A percentile compares a stretch with the other conserved stretches of the same genome.
phyloP scores from a whole-genome alignment of 495 filamentous ascomycete genomes.

The Rostrohypoxylon terebratum region DNA sequence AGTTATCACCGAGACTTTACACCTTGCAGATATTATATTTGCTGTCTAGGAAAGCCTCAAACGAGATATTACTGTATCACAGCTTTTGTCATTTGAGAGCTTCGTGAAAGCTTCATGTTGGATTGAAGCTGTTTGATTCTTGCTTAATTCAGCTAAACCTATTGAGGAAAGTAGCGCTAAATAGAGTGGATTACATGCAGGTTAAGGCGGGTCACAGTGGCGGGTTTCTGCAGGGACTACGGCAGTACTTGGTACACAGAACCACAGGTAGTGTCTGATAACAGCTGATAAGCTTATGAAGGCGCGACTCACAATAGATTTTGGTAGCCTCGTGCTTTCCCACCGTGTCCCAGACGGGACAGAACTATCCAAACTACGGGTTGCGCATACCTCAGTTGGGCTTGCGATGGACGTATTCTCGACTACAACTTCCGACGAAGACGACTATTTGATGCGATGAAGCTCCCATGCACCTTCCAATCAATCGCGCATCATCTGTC shows the following conservation, averaged over 20 bases:
- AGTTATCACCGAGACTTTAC: background rate
- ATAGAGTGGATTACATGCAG: slow-evolving; percentile 11
- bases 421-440: slow-evolving; percentile 27
- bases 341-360: background rate
- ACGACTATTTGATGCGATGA: slow-evolving; percentile 26
- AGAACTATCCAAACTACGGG: background rate
- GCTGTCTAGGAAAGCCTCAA: background rate
- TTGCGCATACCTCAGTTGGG: slow-evolving; percentile 12
- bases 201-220: background rate
- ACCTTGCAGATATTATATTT: background rate
- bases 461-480: background rate
- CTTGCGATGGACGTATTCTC: slow-evolving; percentile 33
- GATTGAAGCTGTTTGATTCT: background rate
- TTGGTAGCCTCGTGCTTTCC: slow-evolving; percentile 37
- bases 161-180: background rate
- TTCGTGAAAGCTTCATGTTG: background rate
- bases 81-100: background rate
- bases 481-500: background rate
- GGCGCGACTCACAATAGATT: slow-evolving; percentile 25
- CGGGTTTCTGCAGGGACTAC: slow-evolving; percentile 26
- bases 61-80: background rate
- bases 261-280: slow-evolving; percentile 18
- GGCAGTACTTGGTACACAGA: too few relatives aligned
- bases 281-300: slow-evolving; percentile 32
- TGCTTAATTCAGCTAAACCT: background rate